Evolutionary conservation across 2,329 filamentous ascomycete genomes (phyloP).

Genomic region (Emericellopsis atlantica): DNA sequence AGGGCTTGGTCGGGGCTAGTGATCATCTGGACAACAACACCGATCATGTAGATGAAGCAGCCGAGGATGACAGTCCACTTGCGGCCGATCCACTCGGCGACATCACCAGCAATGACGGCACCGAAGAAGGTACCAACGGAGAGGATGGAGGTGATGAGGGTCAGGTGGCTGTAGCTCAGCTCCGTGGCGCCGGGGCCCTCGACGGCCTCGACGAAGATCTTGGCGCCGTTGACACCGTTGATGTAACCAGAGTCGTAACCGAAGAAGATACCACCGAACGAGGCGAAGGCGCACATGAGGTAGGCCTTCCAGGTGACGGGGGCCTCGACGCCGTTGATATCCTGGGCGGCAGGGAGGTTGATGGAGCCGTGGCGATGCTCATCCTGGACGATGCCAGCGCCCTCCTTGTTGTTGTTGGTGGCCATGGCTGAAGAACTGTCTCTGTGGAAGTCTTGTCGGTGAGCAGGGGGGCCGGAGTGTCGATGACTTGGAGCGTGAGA

Average conservation of each 20-base stretch:
- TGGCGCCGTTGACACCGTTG: conserved; percentile 46
- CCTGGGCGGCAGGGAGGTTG: conserved; percentile 27
- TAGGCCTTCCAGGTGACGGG: conserved; percentile 59
- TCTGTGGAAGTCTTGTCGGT: background rate
- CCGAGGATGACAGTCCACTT: conserved; percentile 60
- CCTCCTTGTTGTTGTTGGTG: no score
- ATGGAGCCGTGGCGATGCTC: conserved; percentile 7
- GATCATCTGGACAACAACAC: conserved; percentile 54
- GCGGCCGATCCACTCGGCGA: conserved; percentile 64
- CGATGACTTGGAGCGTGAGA: no score
- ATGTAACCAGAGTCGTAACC: conserved; percentile 72
- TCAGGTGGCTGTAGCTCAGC: conserved; percentile 29
- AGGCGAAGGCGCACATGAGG: conserved; percentile 56
- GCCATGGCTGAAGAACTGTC: background rate
- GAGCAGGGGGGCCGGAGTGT: no score
- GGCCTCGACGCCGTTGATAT: conserved; percentile 51
- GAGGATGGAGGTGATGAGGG: conserved; percentile 61
- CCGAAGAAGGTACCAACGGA: conserved; percentile 70
- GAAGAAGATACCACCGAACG: conserved; percentile 65
- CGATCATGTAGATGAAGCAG: conserved; percentile 58
- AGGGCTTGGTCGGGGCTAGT: conserved; percentile 33
- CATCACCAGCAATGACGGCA: conserved; percentile 63
- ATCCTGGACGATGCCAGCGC: background rate
- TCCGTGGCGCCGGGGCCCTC: conserved; percentile 21
- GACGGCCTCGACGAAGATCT: conserved; percentile 38